phyloP scores from a whole-genome alignment of 768 basidiomycete genomes.

The Cystobasidium ongulense region DNA sequence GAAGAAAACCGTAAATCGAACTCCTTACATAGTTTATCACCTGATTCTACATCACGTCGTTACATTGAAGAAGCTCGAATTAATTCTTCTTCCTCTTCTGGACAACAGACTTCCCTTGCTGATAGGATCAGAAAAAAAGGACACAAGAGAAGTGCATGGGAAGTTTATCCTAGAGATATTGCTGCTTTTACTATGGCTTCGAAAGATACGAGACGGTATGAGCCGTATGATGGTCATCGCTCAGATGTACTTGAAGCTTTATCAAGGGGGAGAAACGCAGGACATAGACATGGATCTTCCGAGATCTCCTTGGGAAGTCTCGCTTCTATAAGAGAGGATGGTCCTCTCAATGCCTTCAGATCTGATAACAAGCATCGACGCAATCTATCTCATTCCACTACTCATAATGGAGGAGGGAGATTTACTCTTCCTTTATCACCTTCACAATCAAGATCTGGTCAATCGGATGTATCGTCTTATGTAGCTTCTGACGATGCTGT shows the following conservation, averaged over 20 bases:
- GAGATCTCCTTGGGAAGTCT: slow-evolving; percentile 14
- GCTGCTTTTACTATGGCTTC: not conserved
- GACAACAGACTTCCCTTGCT: not conserved
- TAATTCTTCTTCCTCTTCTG: not conserved
- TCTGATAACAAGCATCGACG: not conserved
- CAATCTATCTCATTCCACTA: not conserved
- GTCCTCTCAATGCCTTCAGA: not conserved
- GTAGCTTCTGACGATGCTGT: not conserved
- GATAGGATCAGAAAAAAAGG: slow-evolving; percentile 2
- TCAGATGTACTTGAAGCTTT: not conserved
- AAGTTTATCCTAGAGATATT: slow-evolving; percentile 23
- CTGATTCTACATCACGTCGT: not conserved
- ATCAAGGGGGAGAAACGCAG: not conserved
- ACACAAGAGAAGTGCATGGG: slow-evolving; percentile 6
- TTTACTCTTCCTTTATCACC: slow-evolving; percentile 3
- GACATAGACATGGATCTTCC: slow-evolving; percentile 5
- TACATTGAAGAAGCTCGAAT: not conserved
- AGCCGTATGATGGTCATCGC: not conserved
- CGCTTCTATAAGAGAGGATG: slow-evolving; percentile 10
- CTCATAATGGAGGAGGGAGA: not conserved
- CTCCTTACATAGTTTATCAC: not conserved
- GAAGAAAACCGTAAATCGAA: not conserved
- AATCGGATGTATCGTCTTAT: not conserved
- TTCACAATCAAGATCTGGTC: slow-evolving; percentile 4
- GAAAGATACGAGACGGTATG: not conserved